Base-by-base conservation (phyloP, 495 filamentous ascomycete genomes). In the Clohesyomyces aquaticus region DNA sequence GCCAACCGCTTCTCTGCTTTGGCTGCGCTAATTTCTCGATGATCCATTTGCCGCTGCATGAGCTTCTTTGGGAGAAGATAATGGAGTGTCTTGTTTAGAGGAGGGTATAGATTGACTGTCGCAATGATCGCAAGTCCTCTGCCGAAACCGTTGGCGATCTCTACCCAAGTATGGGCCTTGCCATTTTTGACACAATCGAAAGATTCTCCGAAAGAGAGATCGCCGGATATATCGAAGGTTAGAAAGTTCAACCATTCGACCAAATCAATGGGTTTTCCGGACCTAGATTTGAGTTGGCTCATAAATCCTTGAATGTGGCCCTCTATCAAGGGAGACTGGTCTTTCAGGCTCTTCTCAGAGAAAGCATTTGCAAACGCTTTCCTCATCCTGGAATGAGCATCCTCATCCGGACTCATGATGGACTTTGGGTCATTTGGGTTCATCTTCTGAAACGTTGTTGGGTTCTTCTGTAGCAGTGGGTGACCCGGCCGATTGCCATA, bases 151-250 rank as follows among this genome's bases (percentile, higher is more conserved):
- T 55, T 35, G 1, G 48, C 47, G 21, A 55, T 64, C 18, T 46
- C 63, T 16, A 66, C 56, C 55, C 55, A 66, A 11, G 48, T 26
- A 52, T 66, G 63, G 11, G 46, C 63, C 55, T 66, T 59, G 35
- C 48, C 56, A 26, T 52, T 54, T 25, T 60, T 60, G 16, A 68
- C 1, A 28, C 60, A 64, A 21, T 60, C 60, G 32, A 68, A 68
- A 0, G 66, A 60, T 27, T 64, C 60, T 11, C 66, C 66, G 25
- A 63, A 64, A 4, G 61, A 64, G 10, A 68, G 38, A 42, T 68
- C 66, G 1, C 66, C 66, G 3, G 55, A 59, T 22, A 69, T 57
- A 22, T 65, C 66, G 35, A 69, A 69, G 12, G 66, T 61, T 0
- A 59, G 21, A 27, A 32, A 69, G 28, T 61, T 69, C 14, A 69